phyloP scores from a whole-genome alignment of 2,329 filamentous ascomycete species.

The Diaporthe ampelina region DNA sequence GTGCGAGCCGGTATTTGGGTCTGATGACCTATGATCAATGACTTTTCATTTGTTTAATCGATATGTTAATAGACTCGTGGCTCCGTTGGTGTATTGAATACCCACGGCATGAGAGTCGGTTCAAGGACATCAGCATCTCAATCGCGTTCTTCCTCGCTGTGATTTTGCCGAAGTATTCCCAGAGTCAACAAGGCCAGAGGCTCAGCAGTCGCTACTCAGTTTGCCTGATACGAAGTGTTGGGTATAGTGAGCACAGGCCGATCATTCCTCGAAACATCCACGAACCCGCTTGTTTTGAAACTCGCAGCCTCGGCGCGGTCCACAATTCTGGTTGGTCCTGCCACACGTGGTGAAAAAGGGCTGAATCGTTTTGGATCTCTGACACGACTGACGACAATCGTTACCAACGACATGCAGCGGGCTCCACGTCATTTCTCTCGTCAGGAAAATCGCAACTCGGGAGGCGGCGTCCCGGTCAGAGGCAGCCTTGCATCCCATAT shows the following conservation, averaged over 20 bases:
- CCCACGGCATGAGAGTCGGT: slow-evolving; percentile 6
- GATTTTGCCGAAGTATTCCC: background rate
- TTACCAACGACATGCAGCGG: background rate
- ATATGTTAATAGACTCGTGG: slow-evolving; percentile 22
- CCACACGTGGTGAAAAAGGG: background rate
- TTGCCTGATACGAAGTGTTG: background rate
- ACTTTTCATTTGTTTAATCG: slow-evolving; percentile 12
- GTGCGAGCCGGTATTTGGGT: background rate
- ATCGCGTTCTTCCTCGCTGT: background rate
- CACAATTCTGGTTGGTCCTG: slow-evolving; percentile 15
- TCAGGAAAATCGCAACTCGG: background rate
- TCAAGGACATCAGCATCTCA: background rate
- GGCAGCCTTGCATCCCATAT: slow-evolving; percentile 2
- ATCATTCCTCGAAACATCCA: slow-evolving; percentile 18
- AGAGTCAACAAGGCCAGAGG: background rate
- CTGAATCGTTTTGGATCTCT: slow-evolving; percentile 24
- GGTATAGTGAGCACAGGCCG: slow-evolving; percentile 3
- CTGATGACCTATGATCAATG: slow-evolving; percentile 4
- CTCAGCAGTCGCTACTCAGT: background rate
- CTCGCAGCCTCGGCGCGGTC: background rate
- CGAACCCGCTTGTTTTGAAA: slow-evolving; percentile 28
- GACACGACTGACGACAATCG: background rate
- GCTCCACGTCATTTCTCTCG: background rate
- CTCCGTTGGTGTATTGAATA: slow-evolving; percentile 12
- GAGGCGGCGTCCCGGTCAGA: slow-evolving; percentile 3